These are phyloP conservation scores for Amyloporia xantha DNA, from an alignment of 768 basidiomycete genomes.

Conservation along the genomic window DNA sequence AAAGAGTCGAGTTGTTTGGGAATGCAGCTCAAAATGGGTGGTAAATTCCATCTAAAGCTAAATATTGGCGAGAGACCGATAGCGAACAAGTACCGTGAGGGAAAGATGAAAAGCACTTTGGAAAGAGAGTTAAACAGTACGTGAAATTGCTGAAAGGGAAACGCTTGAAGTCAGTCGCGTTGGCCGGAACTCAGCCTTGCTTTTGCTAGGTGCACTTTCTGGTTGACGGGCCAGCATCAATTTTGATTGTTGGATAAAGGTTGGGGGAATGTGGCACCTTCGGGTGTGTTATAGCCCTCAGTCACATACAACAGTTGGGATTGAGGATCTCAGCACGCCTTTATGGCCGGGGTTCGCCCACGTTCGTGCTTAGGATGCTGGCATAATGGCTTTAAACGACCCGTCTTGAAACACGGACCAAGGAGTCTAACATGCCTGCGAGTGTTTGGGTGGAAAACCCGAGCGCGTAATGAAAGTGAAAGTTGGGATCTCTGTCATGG, in stretches of 20 bases:
- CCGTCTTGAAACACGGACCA: slow-evolving; percentile 83
- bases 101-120: slow-evolving; percentile 81
- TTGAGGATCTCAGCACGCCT: slow-evolving; percentile 58
- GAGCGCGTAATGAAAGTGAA: slow-evolving; percentile 67
- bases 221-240: slow-evolving; percentile 59
- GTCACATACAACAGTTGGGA: slow-evolving; percentile 50
- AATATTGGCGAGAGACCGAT: slow-evolving; percentile 79
- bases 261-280: slow-evolving; percentile 55
- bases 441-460: slow-evolving; percentile 70
- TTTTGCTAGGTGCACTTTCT: slow-evolving; percentile 23
- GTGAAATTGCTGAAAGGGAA: no score
- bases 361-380: slow-evolving; percentile 66
- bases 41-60: slow-evolving; percentile 84
- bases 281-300: slow-evolving; percentile 60
- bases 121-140: slow-evolving; percentile 77
- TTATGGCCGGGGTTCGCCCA: slow-evolving; percentile 45
- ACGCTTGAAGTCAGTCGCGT: no score
- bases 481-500: slow-evolving; percentile 56
- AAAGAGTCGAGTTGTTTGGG: slow-evolving; percentile 81
- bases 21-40: slow-evolving; percentile 81
- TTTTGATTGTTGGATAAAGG: slow-evolving; percentile 56
- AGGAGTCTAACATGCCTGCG: no score
- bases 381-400: slow-evolving; percentile 74
- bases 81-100: slow-evolving; percentile 80
- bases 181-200: no score